Base-by-base conservation (phyloP, 108 stramenopile species). In the Nitzschia putrida region DNA sequence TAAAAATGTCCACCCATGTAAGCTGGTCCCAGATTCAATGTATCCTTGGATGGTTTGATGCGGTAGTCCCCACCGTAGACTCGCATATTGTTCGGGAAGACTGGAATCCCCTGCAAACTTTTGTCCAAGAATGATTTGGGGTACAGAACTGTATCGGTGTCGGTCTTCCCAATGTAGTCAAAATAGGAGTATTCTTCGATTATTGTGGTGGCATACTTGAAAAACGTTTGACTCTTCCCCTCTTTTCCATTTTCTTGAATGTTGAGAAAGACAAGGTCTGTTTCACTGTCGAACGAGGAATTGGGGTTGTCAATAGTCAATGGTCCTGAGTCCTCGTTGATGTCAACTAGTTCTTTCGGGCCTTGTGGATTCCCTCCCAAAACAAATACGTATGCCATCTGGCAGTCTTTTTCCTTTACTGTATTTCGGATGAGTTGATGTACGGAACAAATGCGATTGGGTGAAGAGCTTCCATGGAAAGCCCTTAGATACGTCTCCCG, bases 341-440 rank as follows among this genome's bases (percentile, higher is more conserved):
- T 52, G 12, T 43, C 58, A 23, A 74, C 52, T 20, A 67, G 24
- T 63, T 64, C 58, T 18, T 63, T 72, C 8, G 71, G 51, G 3
- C 66, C 77, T 20, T 72, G 47, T 12, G 57, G 53, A 53, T 73
- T 72, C 5, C 60, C 75, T 24, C 72, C 72, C 41, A 68, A n/a
- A n/a, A 79, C 72, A 69, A 79, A 79, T 22, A 64, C 66, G 64
- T 79, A 79, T 8, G 66, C 61, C 29, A 73, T 0, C 9, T 68
- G 67, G 60, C 78, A 79, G 26, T 65, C 44, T 3, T 20, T 37
- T 24, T 53, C 10, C 53, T 61, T 21, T 18, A 63, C 20, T 38
- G 40, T 23, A 1, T 40, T 21, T n/a, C 8, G 20, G n/a, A 66
- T 18, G 18, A 44, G 38, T 51, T 60, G 23, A 11, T 42, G 16